Evolutionary conservation across 768 basidiomycete species (phyloP).

Genomic region (Pleurotus djamor): DNA sequence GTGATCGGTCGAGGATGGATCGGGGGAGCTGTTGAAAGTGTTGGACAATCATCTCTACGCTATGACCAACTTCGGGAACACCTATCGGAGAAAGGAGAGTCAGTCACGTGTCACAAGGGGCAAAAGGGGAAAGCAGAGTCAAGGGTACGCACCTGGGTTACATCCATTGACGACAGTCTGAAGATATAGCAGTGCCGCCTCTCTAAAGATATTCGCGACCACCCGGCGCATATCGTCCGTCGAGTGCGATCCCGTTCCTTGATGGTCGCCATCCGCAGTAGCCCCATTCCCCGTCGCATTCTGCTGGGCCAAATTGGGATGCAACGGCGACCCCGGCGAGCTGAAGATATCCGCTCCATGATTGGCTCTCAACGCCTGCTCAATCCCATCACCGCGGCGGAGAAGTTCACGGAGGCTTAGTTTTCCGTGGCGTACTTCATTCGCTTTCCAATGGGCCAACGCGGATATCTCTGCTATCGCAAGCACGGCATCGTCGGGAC

Average conservation of each 20-base stretch:
- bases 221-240: constrained; percentile 45
- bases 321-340: constrained; percentile 28
- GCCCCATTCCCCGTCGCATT: constrained; percentile 22
- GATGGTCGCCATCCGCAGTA: neutral
- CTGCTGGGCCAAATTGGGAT: constrained; percentile 35
- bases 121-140: neutral
- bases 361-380: constrained; percentile 56
- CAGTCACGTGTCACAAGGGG: constrained; percentile 1
- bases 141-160: constrained; percentile 55
- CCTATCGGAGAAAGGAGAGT: constrained; percentile 32
- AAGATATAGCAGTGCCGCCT: constrained; percentile 65
- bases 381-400: constrained; percentile 68
- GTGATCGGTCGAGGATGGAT: constrained; percentile 60
- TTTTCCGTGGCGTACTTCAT: constrained; percentile 59
- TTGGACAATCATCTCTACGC: constrained; percentile 53
- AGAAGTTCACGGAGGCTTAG: constrained; percentile 77
- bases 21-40: constrained; percentile 51
- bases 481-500: constrained; percentile 76
- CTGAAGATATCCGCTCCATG: constrained; percentile 24
- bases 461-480: constrained; percentile 74
- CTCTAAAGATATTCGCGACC: constrained; percentile 59
- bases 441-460: constrained; percentile 72
- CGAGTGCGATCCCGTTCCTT: constrained; percentile 17
- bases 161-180: constrained; percentile 69
- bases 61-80: constrained; percentile 66